These are phyloP conservation scores for Tuber brumale DNA, from an alignment of 495 filamentous ascomycete genomes.

Conservation along the genomic window DNA sequence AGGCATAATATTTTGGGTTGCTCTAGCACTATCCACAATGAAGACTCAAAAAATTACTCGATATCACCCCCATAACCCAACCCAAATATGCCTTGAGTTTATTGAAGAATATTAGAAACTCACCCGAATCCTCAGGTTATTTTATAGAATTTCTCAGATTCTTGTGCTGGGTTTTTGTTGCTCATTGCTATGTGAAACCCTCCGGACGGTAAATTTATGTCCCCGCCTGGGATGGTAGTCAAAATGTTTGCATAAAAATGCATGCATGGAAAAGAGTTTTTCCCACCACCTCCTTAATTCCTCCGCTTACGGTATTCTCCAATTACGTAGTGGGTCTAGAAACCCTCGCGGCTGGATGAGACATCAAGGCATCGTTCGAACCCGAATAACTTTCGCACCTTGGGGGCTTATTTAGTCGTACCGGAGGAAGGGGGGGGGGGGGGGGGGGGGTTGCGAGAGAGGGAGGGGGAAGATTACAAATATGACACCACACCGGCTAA, in stretches of 20 bases:
- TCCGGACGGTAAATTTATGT: not conserved
- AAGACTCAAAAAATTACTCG: not conserved
- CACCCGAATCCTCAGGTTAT: not conserved
- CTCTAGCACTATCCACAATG: not conserved
- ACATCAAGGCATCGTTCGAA: not conserved
- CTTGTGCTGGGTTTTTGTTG: not conserved
- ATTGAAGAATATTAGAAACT: too few species aligned
- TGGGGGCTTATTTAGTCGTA: not conserved
- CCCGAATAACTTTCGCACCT: not conserved
- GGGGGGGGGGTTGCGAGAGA: not conserved
- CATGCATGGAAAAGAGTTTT: too few species aligned
- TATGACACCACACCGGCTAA: not conserved
- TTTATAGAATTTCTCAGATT: not conserved
- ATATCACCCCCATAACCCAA: not conserved
- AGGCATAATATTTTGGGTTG: not conserved
- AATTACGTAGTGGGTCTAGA: not conserved
- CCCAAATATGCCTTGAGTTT: not conserved
- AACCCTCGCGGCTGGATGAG: not conserved
- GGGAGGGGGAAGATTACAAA: not conserved
- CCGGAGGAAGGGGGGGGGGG: not conserved
- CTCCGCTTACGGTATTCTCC: too few species aligned
- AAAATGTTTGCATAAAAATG: too few species aligned
- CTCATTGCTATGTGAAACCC: not conserved
- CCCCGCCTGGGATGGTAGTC: not conserved
- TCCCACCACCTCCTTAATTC: too few species aligned